Evolutionary conservation across 305 asterid genomes (phyloP).

Genomic region (Solanum aculeatissimum): DNA sequence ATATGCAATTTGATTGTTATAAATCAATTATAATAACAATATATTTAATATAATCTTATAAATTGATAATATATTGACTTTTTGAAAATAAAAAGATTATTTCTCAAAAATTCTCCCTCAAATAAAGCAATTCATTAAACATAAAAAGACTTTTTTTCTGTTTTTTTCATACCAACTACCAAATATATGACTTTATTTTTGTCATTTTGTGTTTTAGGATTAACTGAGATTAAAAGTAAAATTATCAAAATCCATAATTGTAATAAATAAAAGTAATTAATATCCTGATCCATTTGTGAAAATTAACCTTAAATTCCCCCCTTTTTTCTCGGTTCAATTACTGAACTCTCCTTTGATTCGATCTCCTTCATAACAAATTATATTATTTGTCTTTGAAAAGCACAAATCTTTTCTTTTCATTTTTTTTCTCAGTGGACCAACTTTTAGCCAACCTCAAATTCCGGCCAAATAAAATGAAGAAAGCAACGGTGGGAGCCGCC

Average conservation of each 20-base stretch:
- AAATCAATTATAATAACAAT: too few species aligned
- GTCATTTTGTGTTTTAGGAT: not conserved
- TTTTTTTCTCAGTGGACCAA: not conserved
- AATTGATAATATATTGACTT: not conserved
- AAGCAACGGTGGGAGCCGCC: conserved; percentile 56
- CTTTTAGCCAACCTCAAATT: not conserved
- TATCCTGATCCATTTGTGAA: not conserved
- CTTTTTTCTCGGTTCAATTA: not conserved
- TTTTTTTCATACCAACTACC: not conserved
- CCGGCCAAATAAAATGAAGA: conserved; percentile 23
- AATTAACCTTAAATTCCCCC: not conserved
- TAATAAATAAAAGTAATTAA: too few species aligned
- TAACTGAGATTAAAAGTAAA: not conserved
- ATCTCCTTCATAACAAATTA: not conserved
- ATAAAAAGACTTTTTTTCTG: not conserved
- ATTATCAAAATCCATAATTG: not conserved
- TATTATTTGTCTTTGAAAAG: not conserved
- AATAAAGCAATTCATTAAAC: not conserved
- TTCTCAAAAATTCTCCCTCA: not conserved
- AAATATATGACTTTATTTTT: not conserved
- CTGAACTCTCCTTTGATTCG: not conserved
- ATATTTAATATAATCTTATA: too few species aligned
- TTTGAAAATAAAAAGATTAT: not conserved
- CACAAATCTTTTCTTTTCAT: not conserved
- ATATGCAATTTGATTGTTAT: too few species aligned